Evolutionary conservation across 2,329 filamentous ascomycete genomes (phyloP).

Genomic region (Arthrobotrys conoides): DNA sequence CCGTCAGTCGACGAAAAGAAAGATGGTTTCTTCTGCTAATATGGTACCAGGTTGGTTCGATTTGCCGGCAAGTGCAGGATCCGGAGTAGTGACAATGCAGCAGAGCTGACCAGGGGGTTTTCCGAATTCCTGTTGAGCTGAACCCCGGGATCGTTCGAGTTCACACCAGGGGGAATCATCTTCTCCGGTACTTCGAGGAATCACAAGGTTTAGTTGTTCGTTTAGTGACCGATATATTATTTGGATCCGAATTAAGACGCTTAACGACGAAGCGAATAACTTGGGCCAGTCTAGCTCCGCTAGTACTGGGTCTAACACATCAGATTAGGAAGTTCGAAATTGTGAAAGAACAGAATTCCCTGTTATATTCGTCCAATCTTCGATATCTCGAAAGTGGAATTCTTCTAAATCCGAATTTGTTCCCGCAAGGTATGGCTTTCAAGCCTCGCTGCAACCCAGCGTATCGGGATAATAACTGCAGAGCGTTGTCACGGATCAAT

Average conservation of each 20-base stretch:
- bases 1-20: conserved; percentile 52
- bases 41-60: conserved; percentile 59
- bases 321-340: conserved; percentile 22
- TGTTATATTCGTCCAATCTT: conserved; percentile 53
- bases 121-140: conserved; percentile 13
- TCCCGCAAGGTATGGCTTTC: conserved; percentile 13
- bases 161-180: conserved; percentile 48
- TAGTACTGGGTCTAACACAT: conserved; percentile 14
- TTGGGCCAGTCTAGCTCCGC: conserved; percentile 23
- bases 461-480: neutral
- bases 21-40: conserved; percentile 37
- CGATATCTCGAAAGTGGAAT: conserved; percentile 17
- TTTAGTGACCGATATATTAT: conserved; percentile 57
- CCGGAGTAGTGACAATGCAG: conserved; percentile 53
- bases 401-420: conserved; percentile 11
- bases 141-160: conserved; percentile 48
- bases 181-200: conserved; percentile 56
- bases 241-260: conserved; percentile 60
- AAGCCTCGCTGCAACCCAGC: conserved; percentile 11
- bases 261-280: conserved; percentile 61
- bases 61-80: conserved; percentile 60
- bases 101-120: conserved; percentile 56
- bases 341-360: conserved; percentile 17
- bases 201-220: conserved; percentile 47
- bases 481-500: conserved; percentile 2